Evolutionary conservation across 2,329 filamentous ascomycete species (phyloP).

Genomic region (Trichoderma guizhouense): DNA sequence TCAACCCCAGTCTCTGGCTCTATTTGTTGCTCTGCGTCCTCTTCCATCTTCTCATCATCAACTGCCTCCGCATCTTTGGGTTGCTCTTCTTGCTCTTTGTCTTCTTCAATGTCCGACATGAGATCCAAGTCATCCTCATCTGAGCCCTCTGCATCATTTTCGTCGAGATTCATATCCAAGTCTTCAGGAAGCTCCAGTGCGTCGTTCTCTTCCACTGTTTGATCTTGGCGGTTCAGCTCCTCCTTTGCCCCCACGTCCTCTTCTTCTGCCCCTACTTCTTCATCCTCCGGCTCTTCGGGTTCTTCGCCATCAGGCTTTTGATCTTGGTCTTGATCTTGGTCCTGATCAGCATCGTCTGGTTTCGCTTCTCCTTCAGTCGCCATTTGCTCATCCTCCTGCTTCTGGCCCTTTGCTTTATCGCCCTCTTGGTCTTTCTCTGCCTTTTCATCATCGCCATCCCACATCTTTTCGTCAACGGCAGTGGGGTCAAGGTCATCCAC

Average conservation of each 20-base stretch:
- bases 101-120: constrained; percentile 52
- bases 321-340: constrained; percentile 52
- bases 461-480: constrained; percentile 97
- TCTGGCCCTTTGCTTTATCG: constrained; percentile 66
- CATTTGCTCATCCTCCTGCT: constrained; percentile 61
- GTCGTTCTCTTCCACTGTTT: constrained; percentile 77
- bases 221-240: constrained; percentile 60
- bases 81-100: constrained; percentile 38
- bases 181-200: constrained; percentile 83
- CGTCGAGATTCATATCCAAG: constrained; percentile 79
- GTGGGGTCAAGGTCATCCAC: constrained; percentile 87
- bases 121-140: constrained; percentile 58
- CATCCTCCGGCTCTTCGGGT: constrained; percentile 44
- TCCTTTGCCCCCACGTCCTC: constrained; percentile 55
- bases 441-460: constrained; percentile 83
- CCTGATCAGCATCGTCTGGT: constrained; percentile 43
- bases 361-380: constrained; percentile 57
- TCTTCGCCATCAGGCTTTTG: constrained; percentile 34
- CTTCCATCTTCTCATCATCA: constrained; percentile 37
- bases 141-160: constrained; percentile 54
- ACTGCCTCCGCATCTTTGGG: constrained; percentile 37
- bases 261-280: constrained; percentile 45
- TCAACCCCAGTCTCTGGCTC: constrained; percentile 37
- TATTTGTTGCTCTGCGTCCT: constrained; percentile 37
- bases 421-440: constrained; percentile 79